Base-by-base conservation (phyloP, 2,329 filamentous ascomycete genomes). In the Beauveria caledonica region DNA sequence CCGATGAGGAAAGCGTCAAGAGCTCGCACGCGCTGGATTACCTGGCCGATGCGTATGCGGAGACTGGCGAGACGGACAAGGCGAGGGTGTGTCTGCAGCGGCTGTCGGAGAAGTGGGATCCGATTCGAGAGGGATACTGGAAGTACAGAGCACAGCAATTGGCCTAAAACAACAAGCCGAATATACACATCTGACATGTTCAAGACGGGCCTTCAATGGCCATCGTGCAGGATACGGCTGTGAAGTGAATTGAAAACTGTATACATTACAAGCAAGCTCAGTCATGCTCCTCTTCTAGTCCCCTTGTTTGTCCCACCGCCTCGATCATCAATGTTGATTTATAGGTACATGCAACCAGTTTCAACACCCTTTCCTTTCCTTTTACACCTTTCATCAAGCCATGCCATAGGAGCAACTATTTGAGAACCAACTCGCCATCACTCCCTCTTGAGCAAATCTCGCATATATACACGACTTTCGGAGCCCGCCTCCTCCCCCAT, bases 41-140 rank as follows among this genome's bases (percentile, higher is more conserved):
- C 61, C 68, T 93, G 63, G 88, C 87, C 1, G 88, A 92, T 65
- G 81, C 88, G 39, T 87, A 85, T 62, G 79, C 71, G 2, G 80
- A 84, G 67, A 73, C 79, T 61, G 81, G 81, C 13, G 79, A 84
- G 54, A 80, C 72, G 65, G 79, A 81, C 19, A 81, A 84, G 71
- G 92, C 92, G 1, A 83, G 79, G 58, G 74, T 85, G 69, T 91
- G 88, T 63, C 74, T 97, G 68, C 82, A 82, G 61, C 77, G 95
- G 63, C 73, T 99, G 68, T 88, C 85, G 52, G 86, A 88, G 69
- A 92, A 87, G 77, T 99, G 92, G 82, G 94, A 99, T 79, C 90
- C 90, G 7, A 88, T 99, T 62, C 81, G 94, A 61, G 87, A 86
- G 65, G 93, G 92, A 64, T 99, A 97, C 75, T 99, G 94, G 94